phyloP scores from a whole-genome alignment of 2,329 filamentous ascomycete species.

The Thyridium curvatum region DNA sequence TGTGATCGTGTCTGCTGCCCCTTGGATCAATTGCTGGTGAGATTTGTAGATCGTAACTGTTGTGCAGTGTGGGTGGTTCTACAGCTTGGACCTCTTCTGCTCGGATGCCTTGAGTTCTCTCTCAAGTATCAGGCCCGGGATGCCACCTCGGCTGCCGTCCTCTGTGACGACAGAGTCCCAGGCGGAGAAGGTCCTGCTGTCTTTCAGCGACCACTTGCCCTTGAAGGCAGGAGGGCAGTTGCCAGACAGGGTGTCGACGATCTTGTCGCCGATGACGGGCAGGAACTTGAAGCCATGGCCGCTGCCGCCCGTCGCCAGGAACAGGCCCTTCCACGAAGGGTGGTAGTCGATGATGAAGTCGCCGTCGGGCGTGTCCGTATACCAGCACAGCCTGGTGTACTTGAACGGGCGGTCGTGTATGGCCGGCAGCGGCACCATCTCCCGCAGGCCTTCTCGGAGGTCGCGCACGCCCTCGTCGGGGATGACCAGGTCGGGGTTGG shows the following conservation, averaged over 20 bases:
- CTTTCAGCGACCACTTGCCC: slow-evolving; percentile 59
- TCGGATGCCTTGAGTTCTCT: not conserved
- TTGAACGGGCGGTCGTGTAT: slow-evolving; percentile 55
- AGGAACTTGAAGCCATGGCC: slow-evolving; percentile 66
- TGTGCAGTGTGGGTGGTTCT: too few relatives aligned
- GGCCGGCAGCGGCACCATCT: slow-evolving; percentile 51
- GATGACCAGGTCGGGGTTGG: slow-evolving; percentile 40
- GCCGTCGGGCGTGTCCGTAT: slow-evolving; percentile 64
- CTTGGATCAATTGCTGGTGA: too few relatives aligned
- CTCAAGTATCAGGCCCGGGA: slow-evolving; percentile 36
- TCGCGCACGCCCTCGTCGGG: slow-evolving; percentile 55
- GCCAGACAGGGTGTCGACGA: slow-evolving; percentile 48
- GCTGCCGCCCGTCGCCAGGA: slow-evolving; percentile 57
- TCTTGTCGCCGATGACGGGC: slow-evolving; percentile 57
- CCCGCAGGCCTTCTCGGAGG: slow-evolving; percentile 53
- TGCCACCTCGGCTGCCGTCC: slow-evolving; percentile 47
- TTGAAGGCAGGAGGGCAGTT: slow-evolving; percentile 42
- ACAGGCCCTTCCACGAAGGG: slow-evolving; percentile 51
- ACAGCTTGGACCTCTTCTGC: not conserved
- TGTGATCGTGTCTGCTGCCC: too few relatives aligned
- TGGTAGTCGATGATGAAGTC: slow-evolving; percentile 69
- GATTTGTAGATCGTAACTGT: too few relatives aligned
- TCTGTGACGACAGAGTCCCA: slow-evolving; percentile 38
- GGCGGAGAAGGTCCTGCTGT: slow-evolving; percentile 25
- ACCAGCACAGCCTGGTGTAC: slow-evolving; percentile 65